These are phyloP conservation scores for Simplicillium sp. DNA, from an alignment of 2,329 filamentous ascomycete species.

Conservation along the genomic window DNA sequence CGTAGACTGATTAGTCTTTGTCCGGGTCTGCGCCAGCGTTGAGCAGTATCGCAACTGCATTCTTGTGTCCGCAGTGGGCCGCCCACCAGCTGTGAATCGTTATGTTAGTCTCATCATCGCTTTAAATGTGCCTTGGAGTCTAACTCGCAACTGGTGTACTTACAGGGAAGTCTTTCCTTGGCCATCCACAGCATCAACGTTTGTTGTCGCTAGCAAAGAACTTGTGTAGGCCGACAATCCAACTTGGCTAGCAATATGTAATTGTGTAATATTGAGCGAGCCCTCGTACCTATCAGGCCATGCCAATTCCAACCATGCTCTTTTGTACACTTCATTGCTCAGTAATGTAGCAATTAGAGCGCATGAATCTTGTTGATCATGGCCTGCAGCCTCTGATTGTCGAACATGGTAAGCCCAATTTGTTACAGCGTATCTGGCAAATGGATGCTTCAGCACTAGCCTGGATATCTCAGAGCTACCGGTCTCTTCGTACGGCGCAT, in stretches of 20 bases:
- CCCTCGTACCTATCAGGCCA: too few species aligned
- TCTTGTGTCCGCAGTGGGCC: conserved; percentile 12
- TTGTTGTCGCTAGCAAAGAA: conserved; percentile 4
- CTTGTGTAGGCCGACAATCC: too few species aligned
- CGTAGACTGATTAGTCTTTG: not conserved
- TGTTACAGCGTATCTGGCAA: conserved; percentile 17
- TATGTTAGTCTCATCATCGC: too few species aligned
- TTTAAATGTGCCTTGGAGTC: too few species aligned
- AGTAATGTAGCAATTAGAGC: too few species aligned
- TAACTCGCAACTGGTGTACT: not conserved
- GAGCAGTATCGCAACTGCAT: conserved; percentile 11
- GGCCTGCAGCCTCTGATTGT: conserved; percentile 10
- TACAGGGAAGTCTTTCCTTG: conserved; percentile 14
- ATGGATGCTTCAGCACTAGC: conserved; percentile 12
- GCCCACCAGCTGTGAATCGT: conserved; percentile 12
- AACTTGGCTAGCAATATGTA: too few species aligned
- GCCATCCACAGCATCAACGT: conserved; percentile 9
- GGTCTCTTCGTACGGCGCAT: too few species aligned
- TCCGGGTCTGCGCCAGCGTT: conserved; percentile 16
- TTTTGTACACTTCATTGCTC: too few species aligned
- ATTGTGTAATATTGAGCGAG: too few species aligned
- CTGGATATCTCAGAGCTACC: not conserved
- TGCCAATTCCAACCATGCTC: too few species aligned
- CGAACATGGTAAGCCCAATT: conserved; percentile 19
- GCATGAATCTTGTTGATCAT: conserved; percentile 2